Percentiles rank a stretch among this genome's conserved stretches.
Conservation (phyloP, 148 eudicot genomes). For the Dysphania ambrosioides region DNA sequence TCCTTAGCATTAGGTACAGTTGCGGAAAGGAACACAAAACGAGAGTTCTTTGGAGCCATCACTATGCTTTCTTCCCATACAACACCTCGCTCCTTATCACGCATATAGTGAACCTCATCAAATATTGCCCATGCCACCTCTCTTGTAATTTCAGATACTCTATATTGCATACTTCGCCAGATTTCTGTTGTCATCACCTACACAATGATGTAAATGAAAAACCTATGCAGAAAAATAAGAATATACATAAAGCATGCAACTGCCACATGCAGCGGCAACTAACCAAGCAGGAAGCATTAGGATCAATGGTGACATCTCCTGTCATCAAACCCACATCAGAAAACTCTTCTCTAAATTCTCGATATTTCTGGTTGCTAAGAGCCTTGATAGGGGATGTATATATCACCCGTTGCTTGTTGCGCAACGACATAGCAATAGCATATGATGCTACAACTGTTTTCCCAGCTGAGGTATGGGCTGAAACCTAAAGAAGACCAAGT, state of each 20-base stretch:
- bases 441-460: slow-evolving; percentile 95
- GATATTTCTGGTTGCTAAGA: slow-evolving; percentile 93
- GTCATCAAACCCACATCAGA: slow-evolving; percentile 99
- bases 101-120: slow-evolving; percentile 99
- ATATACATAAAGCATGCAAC: slow-evolving; percentile 6
- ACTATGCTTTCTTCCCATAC: slow-evolving; percentile 99
- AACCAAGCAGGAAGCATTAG: slow-evolving; percentile 99
- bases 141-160: slow-evolving; percentile 83
- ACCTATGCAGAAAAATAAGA: neutral
- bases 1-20: slow-evolving; percentile 99
- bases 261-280: slow-evolving; percentile 14
- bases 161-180: slow-evolving; percentile 99
- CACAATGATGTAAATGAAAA: slow-evolving; percentile 17
- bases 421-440: slow-evolving; percentile 93
- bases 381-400: slow-evolving; percentile 99
- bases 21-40: slow-evolving; percentile 94
- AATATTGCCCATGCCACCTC: slow-evolving; percentile 99
- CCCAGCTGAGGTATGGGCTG: slow-evolving; percentile 99
- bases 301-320: slow-evolving; percentile 96
- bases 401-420: slow-evolving; percentile 86
- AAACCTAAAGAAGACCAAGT: slow-evolving; percentile 49
- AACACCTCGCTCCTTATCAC: slow-evolving; percentile 97
- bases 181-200: slow-evolving; percentile 99
- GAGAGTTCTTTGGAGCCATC: slow-evolving; percentile 96
- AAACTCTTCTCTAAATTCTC: slow-evolving; percentile 97